phyloP scores from a whole-genome alignment of 345 rosid genomes.

The Raphanus sativus region DNA sequence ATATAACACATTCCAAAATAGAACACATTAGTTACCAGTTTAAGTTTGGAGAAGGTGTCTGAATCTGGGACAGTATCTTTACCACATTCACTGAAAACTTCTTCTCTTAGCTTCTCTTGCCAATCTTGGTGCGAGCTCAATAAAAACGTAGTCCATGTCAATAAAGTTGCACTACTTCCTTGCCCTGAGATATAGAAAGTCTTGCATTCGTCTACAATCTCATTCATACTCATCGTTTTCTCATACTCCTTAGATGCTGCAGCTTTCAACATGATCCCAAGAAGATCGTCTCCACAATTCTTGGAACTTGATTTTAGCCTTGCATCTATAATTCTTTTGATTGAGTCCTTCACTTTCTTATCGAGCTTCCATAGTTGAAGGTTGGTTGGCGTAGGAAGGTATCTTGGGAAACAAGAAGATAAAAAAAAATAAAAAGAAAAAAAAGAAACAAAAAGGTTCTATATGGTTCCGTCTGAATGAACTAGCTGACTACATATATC shows the following conservation, averaged over 20 bases:
- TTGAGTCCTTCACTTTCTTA: not conserved
- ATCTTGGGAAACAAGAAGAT: not conserved
- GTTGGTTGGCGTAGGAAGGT: constrained; percentile 10
- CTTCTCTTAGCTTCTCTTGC: constrained; percentile 4
- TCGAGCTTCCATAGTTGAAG: constrained; percentile 8
- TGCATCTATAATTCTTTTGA: constrained; percentile 8
- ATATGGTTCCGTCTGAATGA: not conserved
- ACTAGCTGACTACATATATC: not conserved
- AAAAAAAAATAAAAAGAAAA: no score
- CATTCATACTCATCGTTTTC: not conserved
- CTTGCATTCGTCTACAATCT: constrained; percentile 8
- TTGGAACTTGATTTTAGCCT: not conserved
- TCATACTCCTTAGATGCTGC: not conserved
- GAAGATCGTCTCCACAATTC: constrained; percentile 10
- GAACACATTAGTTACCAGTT: not conserved
- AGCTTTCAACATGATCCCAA: constrained; percentile 3
- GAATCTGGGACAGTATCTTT: not conserved
- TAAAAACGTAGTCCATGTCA: constrained; percentile 2
- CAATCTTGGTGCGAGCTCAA: not conserved
- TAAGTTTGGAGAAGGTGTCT: not conserved
- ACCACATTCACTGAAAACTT: constrained; percentile 6
- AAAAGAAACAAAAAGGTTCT: not conserved
- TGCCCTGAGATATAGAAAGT: constrained; percentile 3
- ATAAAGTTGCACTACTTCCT: not conserved
- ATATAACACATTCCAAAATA: no score